Base-by-base conservation (phyloP, 345 rosid genomes). In the Bruguiera gymnorhiza region DNA sequence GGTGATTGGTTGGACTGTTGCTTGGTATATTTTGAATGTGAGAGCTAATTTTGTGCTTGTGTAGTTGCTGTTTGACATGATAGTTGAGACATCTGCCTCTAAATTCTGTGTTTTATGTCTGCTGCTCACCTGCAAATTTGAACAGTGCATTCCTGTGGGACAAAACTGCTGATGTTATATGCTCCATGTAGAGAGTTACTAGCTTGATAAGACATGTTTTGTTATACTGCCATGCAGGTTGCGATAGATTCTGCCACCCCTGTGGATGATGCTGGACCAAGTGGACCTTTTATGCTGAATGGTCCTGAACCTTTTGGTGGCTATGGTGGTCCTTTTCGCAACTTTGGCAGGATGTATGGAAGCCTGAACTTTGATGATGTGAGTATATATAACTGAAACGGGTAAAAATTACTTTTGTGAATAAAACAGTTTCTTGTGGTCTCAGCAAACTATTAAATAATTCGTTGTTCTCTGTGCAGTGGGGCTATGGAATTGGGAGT, bases 191-290 rank as follows among this genome's bases (percentile, higher is more conserved):
- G 50, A 43, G 50, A 11, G 50, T 43, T 13, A 3, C 50, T 15
- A 43, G 50, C 50, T 43, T 13, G 50, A 43, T 43, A 56, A 68
- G 21, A 75, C 63, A 51, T 55, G 63, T 39, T 30, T 27, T 23
- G 46, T 48, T 67, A 46, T 18, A 71, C 69, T 70, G 26, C 26
- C 75, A 32, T 66, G 32, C 83, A 95, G 99, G 96, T 95, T 67
- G 99, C 97, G 30, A 95, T 92, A 76, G 99, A 95, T 87, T 87
- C 97, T 18, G 99, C 99, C 48, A 83, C 98, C 18, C 99, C 99
- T 62, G 78, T 92, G 70, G 96, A 87, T 58, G 97, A 95, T 75
- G 89, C 86, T 72, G 88, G 91, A 68, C 85, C 89, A 20, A 87
- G 92, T 63, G 86, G 72, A 64, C 72, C 73, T 77, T 87, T 86